These are phyloP conservation scores for Teunomyces panamensis DNA, from an alignment of 805 yeast genomes.

Conservation along the genomic window DNA sequence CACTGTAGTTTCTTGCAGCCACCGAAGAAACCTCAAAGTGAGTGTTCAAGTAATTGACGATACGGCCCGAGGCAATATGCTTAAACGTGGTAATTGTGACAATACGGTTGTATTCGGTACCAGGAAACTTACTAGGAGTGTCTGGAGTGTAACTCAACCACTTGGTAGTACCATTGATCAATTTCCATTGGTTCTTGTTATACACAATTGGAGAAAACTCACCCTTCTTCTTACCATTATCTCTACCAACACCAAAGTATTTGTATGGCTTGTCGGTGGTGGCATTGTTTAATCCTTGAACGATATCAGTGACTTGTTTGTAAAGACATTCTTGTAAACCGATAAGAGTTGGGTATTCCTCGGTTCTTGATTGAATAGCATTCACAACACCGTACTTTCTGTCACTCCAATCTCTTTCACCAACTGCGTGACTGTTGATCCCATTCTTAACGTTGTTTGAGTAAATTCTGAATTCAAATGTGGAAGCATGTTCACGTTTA, in stretches of 20 bases:
- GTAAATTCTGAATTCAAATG: slow-evolving; percentile 11
- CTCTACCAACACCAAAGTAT: slow-evolving; percentile 47
- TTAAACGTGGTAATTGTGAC: slow-evolving; percentile 36
- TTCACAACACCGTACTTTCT: slow-evolving; percentile 13
- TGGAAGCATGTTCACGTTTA: background rate
- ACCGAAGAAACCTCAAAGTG: slow-evolving; percentile 52
- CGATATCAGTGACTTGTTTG: slow-evolving; percentile 37
- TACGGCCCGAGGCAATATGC: slow-evolving; percentile 11
- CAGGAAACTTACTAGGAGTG: slow-evolving; percentile 52
- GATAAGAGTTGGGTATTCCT: slow-evolving; percentile 11
- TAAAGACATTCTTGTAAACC: slow-evolving; percentile 46
- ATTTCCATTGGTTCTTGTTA: slow-evolving; percentile 33
- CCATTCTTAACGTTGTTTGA: slow-evolving; percentile 11
- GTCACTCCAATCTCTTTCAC: slow-evolving; percentile 13
- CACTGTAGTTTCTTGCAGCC: slow-evolving; percentile 44
- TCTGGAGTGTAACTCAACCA: slow-evolving; percentile 59
- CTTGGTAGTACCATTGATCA: slow-evolving; percentile 40
- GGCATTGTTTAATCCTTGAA: slow-evolving; percentile 32
- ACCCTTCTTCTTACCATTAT: slow-evolving; percentile 48
- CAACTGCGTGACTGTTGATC: slow-evolving; percentile 2
- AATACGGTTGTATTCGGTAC: slow-evolving; percentile 39
- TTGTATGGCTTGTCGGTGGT: slow-evolving; percentile 27
- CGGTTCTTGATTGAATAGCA: slow-evolving; percentile 8
- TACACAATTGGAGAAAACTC: slow-evolving; percentile 52
- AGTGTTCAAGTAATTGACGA: slow-evolving; percentile 39